phyloP scores from a whole-genome alignment of 78 protist genomes.

The Dictyostelium intermedium region DNA sequence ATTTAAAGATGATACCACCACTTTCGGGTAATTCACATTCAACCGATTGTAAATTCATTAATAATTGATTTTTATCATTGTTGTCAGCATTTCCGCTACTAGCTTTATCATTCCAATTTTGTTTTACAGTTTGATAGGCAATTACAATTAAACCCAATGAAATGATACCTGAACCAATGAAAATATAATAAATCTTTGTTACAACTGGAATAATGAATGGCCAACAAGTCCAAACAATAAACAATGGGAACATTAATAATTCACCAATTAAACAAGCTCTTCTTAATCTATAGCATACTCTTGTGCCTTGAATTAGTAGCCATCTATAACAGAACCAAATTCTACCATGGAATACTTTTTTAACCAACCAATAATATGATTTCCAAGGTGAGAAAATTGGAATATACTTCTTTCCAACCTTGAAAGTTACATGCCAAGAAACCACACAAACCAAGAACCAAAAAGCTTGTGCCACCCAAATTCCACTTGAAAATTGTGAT shows the following conservation, averaged over 20 bases:
- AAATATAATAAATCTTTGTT: constrained; percentile 68
- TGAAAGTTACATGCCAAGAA: constrained; percentile 1
- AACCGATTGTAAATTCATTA: background rate
- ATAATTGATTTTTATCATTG: background rate
- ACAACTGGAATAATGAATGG: constrained; percentile 59
- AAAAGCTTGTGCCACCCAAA: constrained; percentile 55
- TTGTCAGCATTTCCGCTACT: background rate
- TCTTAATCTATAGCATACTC: constrained; percentile 52
- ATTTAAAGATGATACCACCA: constrained; percentile 49
- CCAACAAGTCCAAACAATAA: constrained; percentile 69
- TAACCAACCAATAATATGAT: constrained; percentile 64
- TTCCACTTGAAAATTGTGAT: constrained; percentile 6
- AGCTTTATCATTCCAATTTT: constrained; percentile 26
- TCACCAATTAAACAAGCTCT: constrained; percentile 75
- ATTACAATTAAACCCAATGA: background rate
- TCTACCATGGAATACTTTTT: constrained; percentile 60
- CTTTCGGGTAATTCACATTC: constrained; percentile 14
- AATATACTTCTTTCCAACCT: background rate
- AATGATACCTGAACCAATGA: constrained; percentile 33
- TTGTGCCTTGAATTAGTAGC: background rate
- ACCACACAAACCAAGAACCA: constrained; percentile 31
- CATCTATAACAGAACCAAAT: constrained; percentile 53
- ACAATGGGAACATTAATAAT: constrained; percentile 75
- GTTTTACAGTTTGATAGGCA: constrained; percentile 26
- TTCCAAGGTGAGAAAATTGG: constrained; percentile 63